Base-by-base conservation (phyloP, 495 filamentous ascomycete species). In the Xylaria flabelliformis region DNA sequence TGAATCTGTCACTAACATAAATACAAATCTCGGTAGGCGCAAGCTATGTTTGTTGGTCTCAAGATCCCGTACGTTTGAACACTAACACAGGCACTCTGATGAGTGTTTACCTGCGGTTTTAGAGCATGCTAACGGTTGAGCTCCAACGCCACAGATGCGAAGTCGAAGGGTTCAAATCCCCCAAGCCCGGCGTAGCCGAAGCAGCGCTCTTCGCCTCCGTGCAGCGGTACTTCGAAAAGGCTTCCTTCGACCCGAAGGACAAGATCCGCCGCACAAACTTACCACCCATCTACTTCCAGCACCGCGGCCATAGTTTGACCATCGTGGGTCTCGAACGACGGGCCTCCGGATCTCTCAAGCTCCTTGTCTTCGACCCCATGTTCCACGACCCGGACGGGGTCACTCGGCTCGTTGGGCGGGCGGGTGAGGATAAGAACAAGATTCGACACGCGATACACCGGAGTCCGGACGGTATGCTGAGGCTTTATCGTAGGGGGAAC, bases 261-360 rank as follows among this genome's bases (percentile, higher is more conserved):
- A 93, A 89, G 76, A 86, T 97, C 29, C 83, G 88, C 51, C 80
- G 81, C 56, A 98, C 96, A 10, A 80, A 84, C 29, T 80, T 93
- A 3, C 90, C 96, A 26, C 94, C 96, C 2, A 89, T 98, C 58
- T 98, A 98, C 78, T 92, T 98, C 74, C 96, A 99, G 80, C 93
- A 97, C 74, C 87, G 88, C 66, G 95, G 95, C 7, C 96, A 99
- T 76, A 97, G 94, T 5, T 86, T 97, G 83, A 98, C 95, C 1
- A 94, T 98, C 53, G 85, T 99, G 66, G 96, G 96, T 0, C 86
- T 97, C 48, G 95, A 98, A 77, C 85, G 86, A 34, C 86, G 85
- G 10, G 83, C 79, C 42, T 86, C 91, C 71, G 94, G 94, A 41
- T 80, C 81, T 41, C 85, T 87, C 63, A 91, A 93, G 73, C 81